These are phyloP conservation scores for Daldinia grandis DNA, from an alignment of 495 filamentous ascomycete species.

Conservation along the genomic window DNA sequence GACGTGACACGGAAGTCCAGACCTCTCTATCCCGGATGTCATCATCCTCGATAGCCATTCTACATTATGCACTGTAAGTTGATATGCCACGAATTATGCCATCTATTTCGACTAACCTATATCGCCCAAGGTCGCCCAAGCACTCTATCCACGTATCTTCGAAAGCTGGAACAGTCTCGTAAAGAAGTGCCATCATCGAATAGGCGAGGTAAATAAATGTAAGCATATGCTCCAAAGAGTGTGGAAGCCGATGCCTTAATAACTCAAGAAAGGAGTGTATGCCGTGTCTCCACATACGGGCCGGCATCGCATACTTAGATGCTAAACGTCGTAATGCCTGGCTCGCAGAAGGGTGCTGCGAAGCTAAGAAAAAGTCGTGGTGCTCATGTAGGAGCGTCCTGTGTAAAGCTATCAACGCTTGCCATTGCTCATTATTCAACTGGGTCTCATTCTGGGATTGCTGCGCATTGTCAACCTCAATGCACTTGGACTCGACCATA, in stretches of 20 bases:
- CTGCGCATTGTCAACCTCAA: conserved; percentile 71
- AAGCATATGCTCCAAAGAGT: conserved; percentile 79
- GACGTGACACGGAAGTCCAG: conserved; percentile 75
- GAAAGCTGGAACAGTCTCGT: conserved; percentile 75
- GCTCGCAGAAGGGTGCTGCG: conserved; percentile 76
- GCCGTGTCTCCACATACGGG: conserved; percentile 84
- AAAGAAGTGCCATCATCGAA: conserved; percentile 74
- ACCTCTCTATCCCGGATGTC: conserved; percentile 72
- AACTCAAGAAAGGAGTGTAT: conserved; percentile 84
- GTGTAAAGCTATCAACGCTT: conserved; percentile 74
- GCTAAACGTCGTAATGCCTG: conserved; percentile 67
- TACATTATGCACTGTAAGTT: conserved; percentile 20
- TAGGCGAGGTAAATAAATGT: conserved; percentile 83
- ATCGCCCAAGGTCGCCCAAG: conserved; percentile 72
- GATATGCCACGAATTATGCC: not conserved
- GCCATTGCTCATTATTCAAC: conserved; percentile 69
- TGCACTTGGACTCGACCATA: conserved; percentile 78
- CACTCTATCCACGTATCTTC: conserved; percentile 87
- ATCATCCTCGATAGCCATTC: conserved; percentile 76
- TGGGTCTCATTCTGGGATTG: conserved; percentile 51
- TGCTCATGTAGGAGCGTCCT: conserved; percentile 78
- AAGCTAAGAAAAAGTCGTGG: conserved; percentile 82
- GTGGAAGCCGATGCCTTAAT: conserved; percentile 72
- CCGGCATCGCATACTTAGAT: conserved; percentile 81
- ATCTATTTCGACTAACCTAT: conserved; percentile 35